Evolutionary conservation across 2,329 filamentous ascomycete genomes (phyloP).

Genomic region (Juglanconis sp.): DNA sequence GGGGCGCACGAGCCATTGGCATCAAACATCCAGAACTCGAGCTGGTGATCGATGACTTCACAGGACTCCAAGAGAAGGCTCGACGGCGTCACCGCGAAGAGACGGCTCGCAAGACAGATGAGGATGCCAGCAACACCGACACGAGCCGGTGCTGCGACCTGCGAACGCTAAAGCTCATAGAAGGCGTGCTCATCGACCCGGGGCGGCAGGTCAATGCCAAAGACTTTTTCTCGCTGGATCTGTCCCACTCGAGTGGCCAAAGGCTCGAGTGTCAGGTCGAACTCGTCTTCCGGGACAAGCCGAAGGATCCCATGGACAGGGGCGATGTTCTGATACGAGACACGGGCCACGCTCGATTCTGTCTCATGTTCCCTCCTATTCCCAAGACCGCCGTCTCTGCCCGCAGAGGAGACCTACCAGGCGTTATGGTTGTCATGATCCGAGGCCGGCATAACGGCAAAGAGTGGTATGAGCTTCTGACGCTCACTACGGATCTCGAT

Average conservation of each 20-base stretch:
- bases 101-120: conserved; percentile 72
- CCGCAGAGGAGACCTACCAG: conserved; percentile 65
- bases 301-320: conserved; percentile 59
- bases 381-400: conserved; percentile 71
- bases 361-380: conserved; percentile 91
- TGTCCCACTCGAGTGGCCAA: conserved; percentile 87
- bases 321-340: conserved; percentile 93
- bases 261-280: conserved; percentile 86
- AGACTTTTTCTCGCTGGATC: conserved; percentile 82
- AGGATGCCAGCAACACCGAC: conserved; percentile 82
- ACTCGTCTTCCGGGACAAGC: conserved; percentile 78
- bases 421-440: conserved; percentile 83
- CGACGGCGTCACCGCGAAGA: conserved; percentile 63
- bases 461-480: conserved; percentile 82
- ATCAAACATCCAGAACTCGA: conserved; percentile 52
- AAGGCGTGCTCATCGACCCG: conserved; percentile 69
- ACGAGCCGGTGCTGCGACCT: conserved; percentile 76
- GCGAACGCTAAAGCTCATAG: conserved; percentile 68
- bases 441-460: conserved; percentile 62
- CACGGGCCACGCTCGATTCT: conserved; percentile 70
- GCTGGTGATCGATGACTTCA: conserved; percentile 60
- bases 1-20: conserved; percentile 59
- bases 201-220: conserved; percentile 80
- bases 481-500: conserved; percentile 72
- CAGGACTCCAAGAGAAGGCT: conserved; percentile 71